phyloP scores from a whole-genome alignment of 768 basidiomycete species.

The Peribolospora kevripleyi region DNA sequence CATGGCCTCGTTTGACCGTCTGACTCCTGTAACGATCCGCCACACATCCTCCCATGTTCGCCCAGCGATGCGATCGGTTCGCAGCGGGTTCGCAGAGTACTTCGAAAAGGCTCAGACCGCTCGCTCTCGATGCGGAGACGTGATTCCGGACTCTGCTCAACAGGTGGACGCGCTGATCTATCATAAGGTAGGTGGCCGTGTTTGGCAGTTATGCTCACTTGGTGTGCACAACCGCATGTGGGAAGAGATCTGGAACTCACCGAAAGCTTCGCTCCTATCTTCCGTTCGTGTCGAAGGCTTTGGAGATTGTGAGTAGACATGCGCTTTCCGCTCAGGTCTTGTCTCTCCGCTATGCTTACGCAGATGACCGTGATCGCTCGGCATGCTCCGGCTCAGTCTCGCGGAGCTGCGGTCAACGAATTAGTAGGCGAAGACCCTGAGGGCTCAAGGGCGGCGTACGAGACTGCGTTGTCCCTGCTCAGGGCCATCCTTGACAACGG shows the following conservation, averaged over 20 bases:
- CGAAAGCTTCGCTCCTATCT: no score
- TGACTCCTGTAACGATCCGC: not conserved
- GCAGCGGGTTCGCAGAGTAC: slow-evolving; percentile 77
- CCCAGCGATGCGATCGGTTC: slow-evolving; percentile 49
- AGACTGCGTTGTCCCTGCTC: slow-evolving; percentile 80
- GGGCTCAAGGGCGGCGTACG: slow-evolving; percentile 81
- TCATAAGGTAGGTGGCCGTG: not conserved
- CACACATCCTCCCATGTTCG: not conserved
- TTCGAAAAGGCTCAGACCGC: slow-evolving; percentile 81
- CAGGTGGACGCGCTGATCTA: slow-evolving; percentile 81
- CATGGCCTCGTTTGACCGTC: slow-evolving; percentile 4
- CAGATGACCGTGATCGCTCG: not conserved
- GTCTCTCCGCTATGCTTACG: no score
- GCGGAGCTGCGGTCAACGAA: slow-evolving; percentile 75
- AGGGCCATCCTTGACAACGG: slow-evolving; percentile 69
- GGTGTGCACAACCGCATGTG: no score
- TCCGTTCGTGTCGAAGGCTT: no score
- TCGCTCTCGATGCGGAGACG: slow-evolving; percentile 54
- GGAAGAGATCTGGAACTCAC: no score
- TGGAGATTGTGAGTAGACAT: no score
- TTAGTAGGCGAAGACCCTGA: slow-evolving; percentile 49
- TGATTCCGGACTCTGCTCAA: slow-evolving; percentile 17
- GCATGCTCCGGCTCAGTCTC: slow-evolving; percentile 34
- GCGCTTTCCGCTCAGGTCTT: no score
- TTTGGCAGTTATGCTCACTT: no score